Evolutionary conservation across 768 basidiomycete species (phyloP), one percentile per base, ranked within the genome.

Genomic region (Mycena crocata): DNA sequence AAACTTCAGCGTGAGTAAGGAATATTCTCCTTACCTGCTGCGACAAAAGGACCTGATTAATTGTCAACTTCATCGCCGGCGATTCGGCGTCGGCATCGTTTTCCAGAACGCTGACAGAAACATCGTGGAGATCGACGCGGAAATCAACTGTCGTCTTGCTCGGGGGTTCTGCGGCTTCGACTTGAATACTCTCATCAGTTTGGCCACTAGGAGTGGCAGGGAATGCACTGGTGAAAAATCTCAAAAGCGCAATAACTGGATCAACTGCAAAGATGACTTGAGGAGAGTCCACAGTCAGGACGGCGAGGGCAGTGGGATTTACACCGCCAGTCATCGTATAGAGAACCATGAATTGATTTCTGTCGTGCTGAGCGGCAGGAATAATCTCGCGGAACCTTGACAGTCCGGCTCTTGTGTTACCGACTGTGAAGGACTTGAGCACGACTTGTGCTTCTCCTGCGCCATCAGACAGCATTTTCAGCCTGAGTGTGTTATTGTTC

Each of bases 351-450:
- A 99, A 92, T 73, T 98, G 95, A 65, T 96, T 96, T 55, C 93
- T 84, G 64, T 91, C 87, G 71, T 98, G 95, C 62, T 90, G 87
- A 17, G 94, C 92, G 7, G 95, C 91, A 15, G 98, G 97, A 66
- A 99, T 93, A 62, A 99, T 96, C 77, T 99, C 96, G 44, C 96
- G 88, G 82, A 96, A 98, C 72, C 87, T 91, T 28, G 94, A 93
- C 50, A 83, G 83, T 9, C 94, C 94, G 0, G 93, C 87, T 57
- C 91, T 85, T 2, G 91, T 98, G 75, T 97, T 96, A 77, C 87
- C 90, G 84, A 98, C 91, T 1, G 95, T 95, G 74, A 99, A 91
- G 0, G 97, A 96, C 71, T 90, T 89, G n/a, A 98, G 79, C 30
- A 95, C 84, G 51, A 98, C 80, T 78, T 98, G 96, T 3, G 92